Conservation (phyloP, 176 grass and related monocot species). For the Juncus inflexus region DNA sequence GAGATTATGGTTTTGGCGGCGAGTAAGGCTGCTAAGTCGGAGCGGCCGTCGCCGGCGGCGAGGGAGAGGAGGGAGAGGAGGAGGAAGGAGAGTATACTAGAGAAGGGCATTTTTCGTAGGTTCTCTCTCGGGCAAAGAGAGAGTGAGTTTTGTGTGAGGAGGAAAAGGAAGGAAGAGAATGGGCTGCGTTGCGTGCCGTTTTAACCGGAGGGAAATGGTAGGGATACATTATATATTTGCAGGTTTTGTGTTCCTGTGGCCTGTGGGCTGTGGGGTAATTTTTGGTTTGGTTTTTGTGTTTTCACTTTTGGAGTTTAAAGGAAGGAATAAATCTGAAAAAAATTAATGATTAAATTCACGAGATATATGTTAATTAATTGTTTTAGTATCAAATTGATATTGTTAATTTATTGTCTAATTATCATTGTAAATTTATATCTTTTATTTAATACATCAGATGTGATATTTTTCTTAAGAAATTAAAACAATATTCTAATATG, state of each 20-base stretch:
- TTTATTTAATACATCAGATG: no score
- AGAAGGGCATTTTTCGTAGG: slow-evolving; percentile 8
- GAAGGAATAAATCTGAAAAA: neutral
- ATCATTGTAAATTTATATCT: no score
- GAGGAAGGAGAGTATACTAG: slow-evolving; percentile 18
- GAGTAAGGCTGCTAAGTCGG: slow-evolving; percentile 51
- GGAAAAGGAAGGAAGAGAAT: neutral
- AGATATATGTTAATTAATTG: neutral
- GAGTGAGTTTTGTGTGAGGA: slow-evolving; percentile 2
- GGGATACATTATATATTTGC: neutral
- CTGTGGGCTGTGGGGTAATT: no score
- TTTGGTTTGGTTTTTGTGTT: neutral
- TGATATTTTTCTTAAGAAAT: no score
- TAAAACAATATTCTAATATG: no score
- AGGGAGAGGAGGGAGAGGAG: slow-evolving; percentile 19
- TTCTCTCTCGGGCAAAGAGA: slow-evolving; percentile 4
- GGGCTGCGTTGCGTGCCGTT: slow-evolving; percentile 27
- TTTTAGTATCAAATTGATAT: no score
- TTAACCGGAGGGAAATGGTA: slow-evolving; percentile 8
- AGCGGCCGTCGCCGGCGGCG: slow-evolving; percentile 9
- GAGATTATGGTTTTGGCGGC: slow-evolving; percentile 47
- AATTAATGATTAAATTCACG: neutral
- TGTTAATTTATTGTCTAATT: no score
- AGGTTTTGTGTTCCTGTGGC: no score
- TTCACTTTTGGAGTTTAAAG: neutral